Base-by-base conservation (phyloP, 495 filamentous ascomycete genomes). In the Talaromyces ruber region DNA sequence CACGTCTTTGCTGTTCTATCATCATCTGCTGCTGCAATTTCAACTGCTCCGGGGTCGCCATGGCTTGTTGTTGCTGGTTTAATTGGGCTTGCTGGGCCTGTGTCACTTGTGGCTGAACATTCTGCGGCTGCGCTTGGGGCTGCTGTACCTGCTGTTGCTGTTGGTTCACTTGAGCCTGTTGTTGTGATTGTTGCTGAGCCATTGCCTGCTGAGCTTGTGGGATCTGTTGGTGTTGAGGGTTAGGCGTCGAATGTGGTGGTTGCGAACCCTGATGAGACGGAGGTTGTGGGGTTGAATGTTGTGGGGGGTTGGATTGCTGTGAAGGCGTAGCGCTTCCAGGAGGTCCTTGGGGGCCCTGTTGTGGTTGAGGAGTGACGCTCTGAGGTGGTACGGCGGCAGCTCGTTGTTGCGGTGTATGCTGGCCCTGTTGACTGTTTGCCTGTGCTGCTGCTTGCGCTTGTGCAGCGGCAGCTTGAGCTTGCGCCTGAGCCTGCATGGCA, bases 281-380 rank as follows among this genome's bases (percentile, higher is more conserved):
- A 12, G 68, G 66, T 58, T 79, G 78, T 28, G 78, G 76, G 7
- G 81, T 74, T 26, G 76, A 70, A 51, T 78, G 78, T 45, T 80
- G 75, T 58, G 83, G 81, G 14, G 64, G 58, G 43, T 61, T 58
- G 11, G 65, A 61, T 16, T 70, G 66, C 50, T 72, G 75, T 9
- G 76, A 75, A 14, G 77, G 78, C 57, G 83, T 70, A 69, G 69
- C 67, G 75, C 82, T 68, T 68, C 80, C 71, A 75, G 74, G 57
- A 52, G 65, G 67, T 54, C 67, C 69, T 39, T 73, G 74, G 16
- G 71, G 71, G 12, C 71, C 73, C 72, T 82, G 83, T 63, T 86
- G 84, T 21, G 82, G 81, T 60, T 84, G 82, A 3, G 77, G 78
- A n/a, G 82, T 80, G 6, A 69, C 73, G 58, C 69, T 78, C 50